A percentile compares a stretch with the other conserved stretches of the same genome.
phyloP scores from a whole-genome alignment of 139 green algal genomes.

The Picochlorum sp. region DNA sequence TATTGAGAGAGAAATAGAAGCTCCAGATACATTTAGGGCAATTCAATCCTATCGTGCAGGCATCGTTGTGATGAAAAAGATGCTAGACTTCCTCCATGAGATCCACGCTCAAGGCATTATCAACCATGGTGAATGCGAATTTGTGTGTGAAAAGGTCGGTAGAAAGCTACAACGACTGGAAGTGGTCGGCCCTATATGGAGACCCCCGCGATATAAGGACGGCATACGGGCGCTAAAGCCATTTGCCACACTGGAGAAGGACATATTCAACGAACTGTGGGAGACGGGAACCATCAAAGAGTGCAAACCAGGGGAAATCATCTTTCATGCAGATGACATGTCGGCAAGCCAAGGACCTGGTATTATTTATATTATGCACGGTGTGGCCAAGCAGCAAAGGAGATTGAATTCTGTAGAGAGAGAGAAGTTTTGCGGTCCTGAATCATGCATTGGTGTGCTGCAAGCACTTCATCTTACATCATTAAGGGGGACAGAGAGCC shows the following conservation, averaged over 20 bases:
- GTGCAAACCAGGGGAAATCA: conserved; percentile 4
- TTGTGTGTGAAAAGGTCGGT: conserved; percentile 49
- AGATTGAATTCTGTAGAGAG: conserved; percentile 4
- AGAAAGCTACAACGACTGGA: conserved; percentile 52
- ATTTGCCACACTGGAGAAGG: conserved; percentile 24
- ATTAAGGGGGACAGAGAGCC: conserved; percentile 24
- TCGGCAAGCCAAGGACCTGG: background rate
- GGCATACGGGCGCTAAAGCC: conserved; percentile 58
- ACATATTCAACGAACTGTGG: conserved; percentile 12
- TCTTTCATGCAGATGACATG: conserved; percentile 12
- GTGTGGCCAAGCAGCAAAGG: conserved; percentile 18
- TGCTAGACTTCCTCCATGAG: conserved; percentile 64
- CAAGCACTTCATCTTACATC: conserved; percentile 24
- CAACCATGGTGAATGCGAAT: conserved; percentile 49
- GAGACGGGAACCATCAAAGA: conserved; percentile 12
- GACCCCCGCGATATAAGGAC: conserved; percentile 34
- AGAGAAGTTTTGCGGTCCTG: conserved; percentile 42
- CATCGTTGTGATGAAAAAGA: conserved; percentile 69
- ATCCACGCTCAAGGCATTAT: conserved; percentile 63
- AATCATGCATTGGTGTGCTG: conserved; percentile 39
- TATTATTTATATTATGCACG: conserved; percentile 18
- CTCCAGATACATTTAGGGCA: conserved; percentile 67
- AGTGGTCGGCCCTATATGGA: conserved; percentile 53
- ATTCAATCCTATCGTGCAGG: conserved; percentile 79
- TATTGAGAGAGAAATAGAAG: conserved; percentile 74